Percentiles rank a stretch among this genome's conserved stretches.
Conservation (phyloP, 345 rosid genomes). For the Brassica rapa region DNA sequence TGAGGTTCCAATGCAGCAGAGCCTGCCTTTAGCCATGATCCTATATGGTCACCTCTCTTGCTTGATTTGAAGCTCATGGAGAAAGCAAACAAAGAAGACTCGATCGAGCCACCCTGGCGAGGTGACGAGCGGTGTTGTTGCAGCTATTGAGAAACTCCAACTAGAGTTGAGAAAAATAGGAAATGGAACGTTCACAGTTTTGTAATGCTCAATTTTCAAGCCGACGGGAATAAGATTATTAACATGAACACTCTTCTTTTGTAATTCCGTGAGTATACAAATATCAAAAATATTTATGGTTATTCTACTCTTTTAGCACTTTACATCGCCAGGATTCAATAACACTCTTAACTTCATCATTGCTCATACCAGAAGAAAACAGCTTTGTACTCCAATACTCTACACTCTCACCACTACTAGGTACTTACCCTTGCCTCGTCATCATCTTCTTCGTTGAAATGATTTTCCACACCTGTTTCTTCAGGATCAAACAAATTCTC, state of each 20-base stretch:
- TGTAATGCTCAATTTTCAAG: slow-evolving; percentile 5
- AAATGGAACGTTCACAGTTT: slow-evolving; percentile 11
- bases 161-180: slow-evolving; percentile 55
- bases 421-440: too few species aligned
- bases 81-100: slow-evolving; percentile 56
- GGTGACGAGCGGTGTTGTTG: slow-evolving; percentile 66
- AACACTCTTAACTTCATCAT: slow-evolving; percentile 20
- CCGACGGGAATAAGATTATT: slow-evolving; percentile 8
- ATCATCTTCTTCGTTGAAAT: slow-evolving; percentile 42
- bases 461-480: slow-evolving; percentile 55
- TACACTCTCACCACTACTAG: slow-evolving; percentile 33
- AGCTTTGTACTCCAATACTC: slow-evolving; percentile 61
- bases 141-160: slow-evolving; percentile 79
- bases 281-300: slow-evolving; percentile 33
- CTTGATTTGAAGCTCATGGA: too few species aligned
- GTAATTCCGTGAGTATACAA: not conserved
- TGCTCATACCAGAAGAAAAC: slow-evolving; percentile 27
- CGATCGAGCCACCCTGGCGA: slow-evolving; percentile 33
- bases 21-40: too few species aligned
- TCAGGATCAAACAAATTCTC: slow-evolving; percentile 66
- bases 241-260: slow-evolving; percentile 5
- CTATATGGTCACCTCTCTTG: too few species aligned
- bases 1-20: too few species aligned
- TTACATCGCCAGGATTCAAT: slow-evolving; percentile 57
- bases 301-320: slow-evolving; percentile 1